Evolutionary conservation across 1,284 basidiomycete genomes (phyloP), one percentile per base, ranked within the genome.

Genomic region (Sphagnurus paluster): DNA sequence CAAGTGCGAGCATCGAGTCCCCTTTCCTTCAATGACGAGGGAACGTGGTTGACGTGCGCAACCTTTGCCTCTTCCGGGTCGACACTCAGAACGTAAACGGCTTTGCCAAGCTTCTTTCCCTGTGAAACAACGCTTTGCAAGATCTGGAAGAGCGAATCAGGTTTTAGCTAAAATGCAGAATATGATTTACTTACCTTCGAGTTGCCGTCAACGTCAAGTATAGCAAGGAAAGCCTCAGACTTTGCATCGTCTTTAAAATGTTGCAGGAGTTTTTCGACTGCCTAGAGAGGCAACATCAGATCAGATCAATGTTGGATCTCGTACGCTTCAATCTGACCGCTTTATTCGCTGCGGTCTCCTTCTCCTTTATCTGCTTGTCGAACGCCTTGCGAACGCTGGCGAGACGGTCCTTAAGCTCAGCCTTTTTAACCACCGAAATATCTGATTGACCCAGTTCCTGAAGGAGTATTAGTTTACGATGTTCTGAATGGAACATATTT

Each of bases 361-460:
- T 84, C 54, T 93, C 93, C 70, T 95, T 98, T 52, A 79, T 72
- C 56, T 87, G 80, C 57, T 94, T 93, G 54, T 93, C 90, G 56
- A 96, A 87, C 21, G 84, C 82, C 66, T 94, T 93, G 39, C 91
- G 83, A 36, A 91, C 77, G 23, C 71, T 70, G 11, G 74, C 75
- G 45, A 94, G 78, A 24, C 80, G 79, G 48, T 96, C 90, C 60
- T 84, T 87, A 52, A 99, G 72, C 52, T 84, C 78, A 3, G 84
- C 80, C 70, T 98, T 98, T 55, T 78, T 77, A 41, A 97, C 70
- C 14, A 95, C 77, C 1, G 91, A 93, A 42, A 98, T 95, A 62
- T 95, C 92, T 16, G 88, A 79, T 65, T 92, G 87, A 34, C 83
- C 85, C n/a, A 99, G 82, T 68, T 94, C 91, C 87, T 93, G 56